Conservation (phyloP, 1,139 yeast species). For the Ashbya aceris region DNA sequence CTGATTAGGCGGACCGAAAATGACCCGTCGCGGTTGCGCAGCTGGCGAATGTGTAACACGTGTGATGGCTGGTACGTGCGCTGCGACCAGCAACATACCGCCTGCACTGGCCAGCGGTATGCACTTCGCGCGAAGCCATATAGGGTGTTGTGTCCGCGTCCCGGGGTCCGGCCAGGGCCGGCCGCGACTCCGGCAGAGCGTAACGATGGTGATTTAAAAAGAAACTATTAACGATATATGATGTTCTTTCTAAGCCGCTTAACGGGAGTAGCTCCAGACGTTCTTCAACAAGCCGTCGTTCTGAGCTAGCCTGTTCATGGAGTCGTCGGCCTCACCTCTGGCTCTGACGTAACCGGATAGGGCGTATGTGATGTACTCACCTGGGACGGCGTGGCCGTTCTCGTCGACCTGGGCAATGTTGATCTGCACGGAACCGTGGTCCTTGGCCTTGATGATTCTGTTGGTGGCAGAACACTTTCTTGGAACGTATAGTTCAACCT, state of each 20-base stretch:
- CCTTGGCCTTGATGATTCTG: slow-evolving; percentile 99
- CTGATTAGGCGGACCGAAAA: no score
- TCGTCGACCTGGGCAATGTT: slow-evolving; percentile 84
- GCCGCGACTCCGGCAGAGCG: no score
- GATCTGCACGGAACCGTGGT: slow-evolving; percentile 97
- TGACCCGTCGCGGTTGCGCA: no score
- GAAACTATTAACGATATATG: no score
- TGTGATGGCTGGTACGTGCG: no score
- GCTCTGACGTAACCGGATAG: slow-evolving; percentile 90
- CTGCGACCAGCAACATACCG: no score
- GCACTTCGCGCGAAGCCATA: no score
- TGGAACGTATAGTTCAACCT: slow-evolving; percentile 99
- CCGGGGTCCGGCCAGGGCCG: no score
- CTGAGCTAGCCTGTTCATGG: slow-evolving; percentile 98
- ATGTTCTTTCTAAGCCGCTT: slow-evolving; percentile 30
- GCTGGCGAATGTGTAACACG: no score
- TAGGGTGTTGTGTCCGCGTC: no score
- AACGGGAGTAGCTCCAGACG: slow-evolving; percentile 99
- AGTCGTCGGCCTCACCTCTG: slow-evolving; percentile 96
- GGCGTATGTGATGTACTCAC: slow-evolving; percentile 91
- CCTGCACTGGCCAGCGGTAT: no score
- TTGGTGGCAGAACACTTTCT: slow-evolving; percentile 99
- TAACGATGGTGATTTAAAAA: no score
- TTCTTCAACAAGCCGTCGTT: slow-evolving; percentile 96
- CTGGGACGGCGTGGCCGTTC: slow-evolving; percentile 91